These are phyloP conservation scores for Phaeophleospora eucalypticola DNA, from an alignment of 2,329 filamentous ascomycete species.

Conservation along the genomic window DNA sequence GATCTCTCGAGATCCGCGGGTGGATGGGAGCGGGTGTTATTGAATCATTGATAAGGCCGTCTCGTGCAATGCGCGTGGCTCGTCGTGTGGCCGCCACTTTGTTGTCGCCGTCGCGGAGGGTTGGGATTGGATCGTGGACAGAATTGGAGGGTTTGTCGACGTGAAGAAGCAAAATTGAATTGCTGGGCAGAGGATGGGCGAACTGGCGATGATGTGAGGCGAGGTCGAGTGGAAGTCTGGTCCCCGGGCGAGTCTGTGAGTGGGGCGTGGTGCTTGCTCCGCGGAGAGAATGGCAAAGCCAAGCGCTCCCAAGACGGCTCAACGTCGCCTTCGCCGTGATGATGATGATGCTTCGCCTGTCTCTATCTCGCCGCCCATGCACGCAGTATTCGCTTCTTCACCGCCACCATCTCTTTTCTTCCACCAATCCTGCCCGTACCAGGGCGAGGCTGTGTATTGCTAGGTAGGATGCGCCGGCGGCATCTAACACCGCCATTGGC, in stretches of 20 bases:
- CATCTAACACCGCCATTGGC: too few species aligned
- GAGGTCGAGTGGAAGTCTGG: too few species aligned
- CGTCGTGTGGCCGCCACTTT: constrained; percentile 6
- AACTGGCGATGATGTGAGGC: background rate
- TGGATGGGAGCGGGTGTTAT: constrained; percentile 26
- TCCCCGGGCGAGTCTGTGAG: too few species aligned
- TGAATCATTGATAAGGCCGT: constrained; percentile 18
- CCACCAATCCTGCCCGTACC: too few species aligned
- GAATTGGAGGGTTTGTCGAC: background rate
- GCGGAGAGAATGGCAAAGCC: background rate
- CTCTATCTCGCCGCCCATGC: too few species aligned
- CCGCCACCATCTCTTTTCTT: too few species aligned
- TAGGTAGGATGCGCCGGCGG: too few species aligned
- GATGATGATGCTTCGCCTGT: too few species aligned
- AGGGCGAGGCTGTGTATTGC: too few species aligned
- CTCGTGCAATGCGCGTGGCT: background rate
- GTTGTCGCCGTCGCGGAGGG: background rate
- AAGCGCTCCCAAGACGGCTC: background rate
- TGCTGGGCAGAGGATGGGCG: background rate
- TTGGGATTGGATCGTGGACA: background rate
- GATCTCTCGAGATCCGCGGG: background rate
- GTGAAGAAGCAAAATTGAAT: background rate
- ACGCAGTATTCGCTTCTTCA: background rate
- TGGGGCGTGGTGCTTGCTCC: background rate
- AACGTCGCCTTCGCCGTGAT: background rate